phyloP scores from a whole-genome alignment of 2,329 filamentous ascomycete genomes.

The Chaetomium strumarium region DNA sequence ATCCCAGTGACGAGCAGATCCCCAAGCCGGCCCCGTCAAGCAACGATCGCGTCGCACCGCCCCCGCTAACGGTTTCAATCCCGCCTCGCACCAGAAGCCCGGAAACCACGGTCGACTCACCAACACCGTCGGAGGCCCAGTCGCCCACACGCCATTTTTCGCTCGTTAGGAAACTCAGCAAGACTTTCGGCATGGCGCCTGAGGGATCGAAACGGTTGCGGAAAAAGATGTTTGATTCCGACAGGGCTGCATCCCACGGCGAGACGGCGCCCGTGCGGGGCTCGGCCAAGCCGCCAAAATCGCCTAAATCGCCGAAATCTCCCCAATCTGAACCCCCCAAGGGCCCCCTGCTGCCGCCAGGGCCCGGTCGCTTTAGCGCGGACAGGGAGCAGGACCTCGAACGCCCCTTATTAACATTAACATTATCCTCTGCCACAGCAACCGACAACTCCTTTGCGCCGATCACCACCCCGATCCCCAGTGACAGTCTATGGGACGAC shows the following conservation, averaged over 20 bases:
- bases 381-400: constrained; percentile 4
- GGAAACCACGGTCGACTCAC: constrained; percentile 10
- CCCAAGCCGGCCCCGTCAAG: background rate
- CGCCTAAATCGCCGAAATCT: constrained; percentile 26
- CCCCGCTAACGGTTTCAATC: constrained; percentile 18
- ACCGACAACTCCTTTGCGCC: constrained; percentile 39
- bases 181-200: constrained; percentile 19
- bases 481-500: constrained; percentile 52
- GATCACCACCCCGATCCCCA: constrained; percentile 52
- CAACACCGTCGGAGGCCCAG: background rate
- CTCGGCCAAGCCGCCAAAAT: constrained; percentile 25
- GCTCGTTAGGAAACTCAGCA: constrained; percentile 16
- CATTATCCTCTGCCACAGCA: constrained; percentile 19
- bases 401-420: constrained; percentile 15
- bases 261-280: constrained; percentile 15
- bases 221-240: constrained; percentile 23
- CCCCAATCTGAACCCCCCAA: constrained; percentile 17
- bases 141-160: constrained; percentile 17
- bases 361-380: constrained; percentile 1
- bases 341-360: constrained; percentile 17
- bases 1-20: constrained; percentile 26
- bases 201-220: constrained; percentile 19
- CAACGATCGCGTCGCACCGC: constrained; percentile 3
- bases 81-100: constrained; percentile 9
- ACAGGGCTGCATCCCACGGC: constrained; percentile 20